Evolutionary conservation across 305 asterid genomes (phyloP).

Genomic region (Ilex paraguariensis): DNA sequence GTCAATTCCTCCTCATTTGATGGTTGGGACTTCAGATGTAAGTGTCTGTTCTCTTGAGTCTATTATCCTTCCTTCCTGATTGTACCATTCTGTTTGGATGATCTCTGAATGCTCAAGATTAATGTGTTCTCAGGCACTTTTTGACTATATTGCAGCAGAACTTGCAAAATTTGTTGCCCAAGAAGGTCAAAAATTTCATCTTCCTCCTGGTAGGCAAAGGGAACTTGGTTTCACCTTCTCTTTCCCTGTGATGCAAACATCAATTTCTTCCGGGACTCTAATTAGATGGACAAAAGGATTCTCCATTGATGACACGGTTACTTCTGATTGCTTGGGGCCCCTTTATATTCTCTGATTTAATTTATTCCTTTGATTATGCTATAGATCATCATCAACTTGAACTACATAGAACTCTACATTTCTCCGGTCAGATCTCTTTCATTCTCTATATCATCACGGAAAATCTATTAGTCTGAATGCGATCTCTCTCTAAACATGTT

Average conservation of each 20-base stretch:
- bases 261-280: slow-evolving; percentile 75
- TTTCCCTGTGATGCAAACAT: slow-evolving; percentile 87
- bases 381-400: too few species aligned
- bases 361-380: too few species aligned
- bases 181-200: slow-evolving; percentile 57
- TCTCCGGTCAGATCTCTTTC: too few species aligned
- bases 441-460: too few species aligned
- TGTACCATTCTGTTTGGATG: background rate
- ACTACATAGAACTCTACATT: too few species aligned
- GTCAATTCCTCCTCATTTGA: slow-evolving; percentile 70
- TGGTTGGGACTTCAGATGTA: slow-evolving; percentile 77
- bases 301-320: slow-evolving; percentile 68
- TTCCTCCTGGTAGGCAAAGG: slow-evolving; percentile 62
- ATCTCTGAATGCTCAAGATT: slow-evolving; percentile 6
- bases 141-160: slow-evolving; percentile 73
- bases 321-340: slow-evolving; percentile 5
- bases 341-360: background rate
- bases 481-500: too few species aligned
- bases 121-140: slow-evolving; percentile 59
- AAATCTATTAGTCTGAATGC: too few species aligned
- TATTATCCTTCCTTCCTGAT: background rate
- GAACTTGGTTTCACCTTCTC: slow-evolving; percentile 93
- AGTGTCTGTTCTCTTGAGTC: slow-evolving; percentile 14
- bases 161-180: slow-evolving; percentile 65
- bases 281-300: slow-evolving; percentile 94